Base-by-base conservation (phyloP, 257 asterid genomes). In the Primulina tabacum region DNA sequence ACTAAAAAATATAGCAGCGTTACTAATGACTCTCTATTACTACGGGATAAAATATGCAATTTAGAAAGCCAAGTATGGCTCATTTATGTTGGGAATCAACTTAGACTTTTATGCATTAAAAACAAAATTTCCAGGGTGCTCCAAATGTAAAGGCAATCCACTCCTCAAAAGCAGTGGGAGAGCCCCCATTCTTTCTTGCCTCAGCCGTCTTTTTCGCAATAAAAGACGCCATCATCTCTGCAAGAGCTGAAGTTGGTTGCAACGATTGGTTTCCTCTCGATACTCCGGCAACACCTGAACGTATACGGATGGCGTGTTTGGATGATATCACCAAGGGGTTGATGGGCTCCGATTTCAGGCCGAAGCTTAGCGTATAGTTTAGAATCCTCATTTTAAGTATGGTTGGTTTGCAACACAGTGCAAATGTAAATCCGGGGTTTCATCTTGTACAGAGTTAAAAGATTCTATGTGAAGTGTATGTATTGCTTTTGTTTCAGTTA, bases 111-210 rank as follows among this genome's bases (percentile, higher is more conserved):
- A 14, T 12, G 53, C 1, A 24, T 24, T 24, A 24, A 24, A 0
- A 24, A 24, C 1, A 24, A 24, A 11, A 29, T 68, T 68, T 29
- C 73, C 77, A 92, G 98, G 96, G 70, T 77, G 91, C 92, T 28
- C 98, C 98, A 5, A 88, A 92, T 72, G 77, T 62, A 14, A 86
- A 79, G 72, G 98, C 95, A 62, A 87, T 92, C 75, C 98, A 92
- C 82, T 92, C 98, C 32, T 90, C 97, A 2, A 92, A 92, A 81
- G 98, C 98, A 21, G 98, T 92, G 26, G 98, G 98, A 33, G 97
- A 92, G 80, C 98, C 98, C 4, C 98, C 98, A 1, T 92, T 92
- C 85, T 92, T 92, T 68, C 95, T 90, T 1, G 96, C 93, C 1
- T 84, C 98, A 2, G 47, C 90, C 21, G 95, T 88, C 32, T 85